Evolutionary conservation across 2,329 filamentous ascomycete species (phyloP).

Genomic region (Cephalotrichum gorgonifer): DNA sequence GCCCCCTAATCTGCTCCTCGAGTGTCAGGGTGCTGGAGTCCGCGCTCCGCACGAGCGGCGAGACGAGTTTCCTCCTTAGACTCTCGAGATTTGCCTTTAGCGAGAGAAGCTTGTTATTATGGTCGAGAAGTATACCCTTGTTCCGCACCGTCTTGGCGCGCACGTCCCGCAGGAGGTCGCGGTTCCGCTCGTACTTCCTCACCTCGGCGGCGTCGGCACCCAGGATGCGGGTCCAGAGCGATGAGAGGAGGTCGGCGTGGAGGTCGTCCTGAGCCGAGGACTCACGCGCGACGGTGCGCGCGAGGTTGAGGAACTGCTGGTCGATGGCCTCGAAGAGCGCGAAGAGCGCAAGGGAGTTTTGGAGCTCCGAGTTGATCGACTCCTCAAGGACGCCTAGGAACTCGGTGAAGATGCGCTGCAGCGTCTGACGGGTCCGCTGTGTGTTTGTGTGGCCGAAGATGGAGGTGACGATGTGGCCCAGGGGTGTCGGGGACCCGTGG

Average conservation of each 20-base stretch:
- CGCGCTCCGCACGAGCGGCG: conserved; percentile 64
- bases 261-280: conserved; percentile 68
- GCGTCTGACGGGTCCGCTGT: conserved; percentile 68
- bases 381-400: conserved; percentile 84
- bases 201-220: conserved; percentile 64
- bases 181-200: conserved; percentile 90
- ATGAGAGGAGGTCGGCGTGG: conserved; percentile 71
- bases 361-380: conserved; percentile 74
- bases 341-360: conserved; percentile 71
- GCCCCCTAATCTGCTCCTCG: conserved; percentile 74
- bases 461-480: conserved; percentile 59
- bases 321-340: conserved; percentile 88
- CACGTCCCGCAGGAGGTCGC: conserved; percentile 65
- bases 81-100: conserved; percentile 81
- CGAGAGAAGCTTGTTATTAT: conserved; percentile 73
- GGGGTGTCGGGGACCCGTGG: conserved; percentile 48
- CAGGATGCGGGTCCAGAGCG: conserved; percentile 77
- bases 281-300: conserved; percentile 76
- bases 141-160: conserved; percentile 76
- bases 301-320: conserved; percentile 79
- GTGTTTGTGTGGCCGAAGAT: conserved; percentile 72
- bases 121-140: conserved; percentile 76
- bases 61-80: conserved; percentile 73
- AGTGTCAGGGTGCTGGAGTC: conserved; percentile 62
- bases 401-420: conserved; percentile 81